phyloP scores from a whole-genome alignment of 768 basidiomycete species.

The Pulveroboletus sp. region DNA sequence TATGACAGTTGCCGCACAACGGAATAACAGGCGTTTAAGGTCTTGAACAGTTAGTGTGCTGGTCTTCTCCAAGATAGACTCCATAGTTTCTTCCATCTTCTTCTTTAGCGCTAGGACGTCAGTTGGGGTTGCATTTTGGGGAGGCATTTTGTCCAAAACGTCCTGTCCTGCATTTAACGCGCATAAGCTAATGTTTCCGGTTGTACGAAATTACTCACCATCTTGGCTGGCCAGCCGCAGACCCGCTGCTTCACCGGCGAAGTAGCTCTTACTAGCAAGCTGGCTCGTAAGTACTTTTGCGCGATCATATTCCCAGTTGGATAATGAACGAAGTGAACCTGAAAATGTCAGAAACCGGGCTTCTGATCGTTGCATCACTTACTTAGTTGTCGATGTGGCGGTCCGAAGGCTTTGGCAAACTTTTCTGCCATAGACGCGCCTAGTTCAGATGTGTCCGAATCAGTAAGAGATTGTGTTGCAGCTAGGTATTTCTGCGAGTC shows the following conservation, averaged over 20 bases:
- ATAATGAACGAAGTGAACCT: constrained; percentile 54
- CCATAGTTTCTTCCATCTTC: constrained; percentile 62
- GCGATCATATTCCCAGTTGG: constrained; percentile 71
- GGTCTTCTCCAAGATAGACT: constrained; percentile 66
- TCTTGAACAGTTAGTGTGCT: constrained; percentile 77
- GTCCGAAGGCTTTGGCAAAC: constrained; percentile 77
- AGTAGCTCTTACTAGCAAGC: constrained; percentile 88
- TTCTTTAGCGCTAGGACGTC: constrained; percentile 64
- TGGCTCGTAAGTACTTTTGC: constrained; percentile 80
- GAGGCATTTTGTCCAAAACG: constrained; percentile 57
- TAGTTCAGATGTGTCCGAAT: constrained; percentile 78
- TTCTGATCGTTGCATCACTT: constrained; percentile 19
- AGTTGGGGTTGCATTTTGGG: constrained; percentile 50
- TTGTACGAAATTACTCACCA: constrained; percentile 37
- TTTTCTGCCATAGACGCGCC: constrained; percentile 88
- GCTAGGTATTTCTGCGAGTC: constrained; percentile 79
- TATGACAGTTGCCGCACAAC: constrained; percentile 79
- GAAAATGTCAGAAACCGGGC: neutral
- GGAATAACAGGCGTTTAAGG: constrained; percentile 78
- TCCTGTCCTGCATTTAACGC: constrained; percentile 41
- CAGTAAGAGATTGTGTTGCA: constrained; percentile 60
- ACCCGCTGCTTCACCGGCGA: constrained; percentile 80
- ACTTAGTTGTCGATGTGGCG: constrained; percentile 74
- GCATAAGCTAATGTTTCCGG: neutral
- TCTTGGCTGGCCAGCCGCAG: constrained; percentile 63